A percentile compares a stretch with the other conserved stretches of the same genome.
These are phyloP conservation scores for Poa annua DNA, from an alignment of 176 grass and related monocot species.

Conservation along the genomic window DNA sequence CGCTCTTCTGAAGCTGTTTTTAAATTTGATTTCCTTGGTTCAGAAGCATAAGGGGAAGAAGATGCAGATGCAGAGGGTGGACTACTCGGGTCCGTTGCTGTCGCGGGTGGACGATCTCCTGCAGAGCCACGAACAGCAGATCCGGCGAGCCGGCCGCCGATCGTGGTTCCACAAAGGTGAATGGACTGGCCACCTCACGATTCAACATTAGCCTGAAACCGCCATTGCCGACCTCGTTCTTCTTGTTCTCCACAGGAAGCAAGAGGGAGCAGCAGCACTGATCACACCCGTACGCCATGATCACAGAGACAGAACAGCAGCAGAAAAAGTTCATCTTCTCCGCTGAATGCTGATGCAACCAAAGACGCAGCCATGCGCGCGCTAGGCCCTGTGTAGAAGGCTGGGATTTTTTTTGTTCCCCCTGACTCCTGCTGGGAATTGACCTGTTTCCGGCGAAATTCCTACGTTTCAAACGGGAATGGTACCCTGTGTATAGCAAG, in stretches of 20 bases:
- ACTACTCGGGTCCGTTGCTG: conserved; percentile 70
- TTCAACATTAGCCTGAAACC: conserved; percentile 14
- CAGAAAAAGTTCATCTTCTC: neutral
- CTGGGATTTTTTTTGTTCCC: neutral
- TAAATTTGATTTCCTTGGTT: neutral
- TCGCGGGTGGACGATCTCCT: conserved; percentile 78
- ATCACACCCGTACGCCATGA: neutral
- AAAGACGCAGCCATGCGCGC: neutral
- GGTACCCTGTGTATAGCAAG: conserved; percentile 16
- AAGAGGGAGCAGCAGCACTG: conserved; percentile 49
- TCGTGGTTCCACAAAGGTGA: conserved; percentile 83
- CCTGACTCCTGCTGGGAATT: neutral
- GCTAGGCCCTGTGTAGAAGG: neutral
- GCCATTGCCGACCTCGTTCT: conserved; percentile 4
- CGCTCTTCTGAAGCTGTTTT: neutral
- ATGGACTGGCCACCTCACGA: neutral
- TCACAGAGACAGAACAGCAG: neutral
- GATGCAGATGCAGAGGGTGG: conserved; percentile 56
- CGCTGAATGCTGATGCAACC: conserved; percentile 8
- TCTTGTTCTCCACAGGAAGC: conserved; percentile 33
- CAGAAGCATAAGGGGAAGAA: conserved; percentile 61
- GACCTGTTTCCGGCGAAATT: neutral
- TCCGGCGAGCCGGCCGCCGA: conserved; percentile 58
- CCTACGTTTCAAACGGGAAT: conserved; percentile 5
- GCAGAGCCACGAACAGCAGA: conserved; percentile 73